A percentile compares a stretch with the other conserved stretches of the same genome.
phyloP scores from a whole-genome alignment of 805 yeast genomes.

The Saturnispora silvae region DNA sequence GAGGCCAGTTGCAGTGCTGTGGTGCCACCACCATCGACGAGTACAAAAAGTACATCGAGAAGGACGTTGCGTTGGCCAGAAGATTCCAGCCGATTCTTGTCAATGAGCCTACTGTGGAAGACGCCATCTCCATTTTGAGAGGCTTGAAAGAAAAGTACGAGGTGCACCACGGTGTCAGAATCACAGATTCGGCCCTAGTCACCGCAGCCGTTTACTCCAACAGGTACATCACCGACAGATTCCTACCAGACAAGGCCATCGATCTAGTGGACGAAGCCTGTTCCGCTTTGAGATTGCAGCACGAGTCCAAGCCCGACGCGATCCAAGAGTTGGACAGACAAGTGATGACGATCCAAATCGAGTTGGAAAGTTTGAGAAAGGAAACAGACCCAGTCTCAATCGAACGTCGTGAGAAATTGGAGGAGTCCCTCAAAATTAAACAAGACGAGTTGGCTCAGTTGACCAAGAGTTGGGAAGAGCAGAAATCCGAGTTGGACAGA shows the following conservation, averaged over 20 bases:
- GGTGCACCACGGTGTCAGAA: constrained; percentile 95
- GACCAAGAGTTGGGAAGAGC: constrained; percentile 80
- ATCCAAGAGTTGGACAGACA: constrained; percentile 81
- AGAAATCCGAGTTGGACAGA: constrained; percentile 62
- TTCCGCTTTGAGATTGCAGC: constrained; percentile 87
- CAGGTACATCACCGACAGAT: constrained; percentile 84
- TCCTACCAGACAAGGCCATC: constrained; percentile 91
- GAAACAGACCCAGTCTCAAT: constrained; percentile 79
- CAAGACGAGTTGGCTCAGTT: constrained; percentile 57
- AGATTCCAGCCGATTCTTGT: constrained; percentile 83
- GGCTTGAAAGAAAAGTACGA: constrained; percentile 92
- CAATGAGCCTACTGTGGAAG: constrained; percentile 82
- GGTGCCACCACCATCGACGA: constrained; percentile 97
- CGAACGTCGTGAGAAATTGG: constrained; percentile 68
- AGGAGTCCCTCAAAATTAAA: constrained; percentile 53
- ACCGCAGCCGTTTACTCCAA: constrained; percentile 87
- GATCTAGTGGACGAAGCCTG: constrained; percentile 97
- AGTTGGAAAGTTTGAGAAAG: constrained; percentile 84
- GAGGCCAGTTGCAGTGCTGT: constrained; percentile 86
- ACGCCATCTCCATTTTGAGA: constrained; percentile 82
- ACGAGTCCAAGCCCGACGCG: constrained; percentile 94
- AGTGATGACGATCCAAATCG: constrained; percentile 90
- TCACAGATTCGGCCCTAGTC: constrained; percentile 84
- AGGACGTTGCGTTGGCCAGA: constrained; percentile 92
- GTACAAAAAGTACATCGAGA: constrained; percentile 84